A percentile compares a stretch with the other conserved stretches of the same genome.
Evolutionary conservation across 2,329 filamentous ascomycete species (phyloP).

Genomic region (Metarhizium album): DNA sequence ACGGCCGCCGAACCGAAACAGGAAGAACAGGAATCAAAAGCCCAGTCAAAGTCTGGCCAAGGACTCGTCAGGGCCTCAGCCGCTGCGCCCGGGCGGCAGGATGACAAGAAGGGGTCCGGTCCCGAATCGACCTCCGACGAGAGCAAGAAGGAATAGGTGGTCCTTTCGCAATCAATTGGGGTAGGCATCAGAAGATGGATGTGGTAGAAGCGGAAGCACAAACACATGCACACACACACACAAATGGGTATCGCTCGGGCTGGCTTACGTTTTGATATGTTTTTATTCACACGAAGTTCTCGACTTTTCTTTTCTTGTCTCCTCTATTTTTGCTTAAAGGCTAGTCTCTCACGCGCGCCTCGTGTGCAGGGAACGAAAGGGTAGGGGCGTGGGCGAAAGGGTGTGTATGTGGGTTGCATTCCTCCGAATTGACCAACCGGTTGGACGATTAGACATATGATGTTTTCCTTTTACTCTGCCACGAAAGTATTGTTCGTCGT

Average conservation of each 20-base stretch:
- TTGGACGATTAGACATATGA: background rate
- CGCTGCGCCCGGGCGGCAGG: slow-evolving; percentile 8
- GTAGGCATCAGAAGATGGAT: background rate
- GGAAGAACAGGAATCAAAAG: slow-evolving; percentile 8
- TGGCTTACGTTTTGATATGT: slow-evolving; percentile 5
- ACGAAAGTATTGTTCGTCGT: background rate
- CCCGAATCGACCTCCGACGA: slow-evolving; percentile 16
- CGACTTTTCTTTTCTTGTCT: background rate
- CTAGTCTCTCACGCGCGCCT: background rate
- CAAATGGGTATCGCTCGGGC: slow-evolving; percentile 1
- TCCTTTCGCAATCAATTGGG: slow-evolving; percentile 11
- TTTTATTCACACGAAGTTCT: background rate
- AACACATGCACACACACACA: background rate
- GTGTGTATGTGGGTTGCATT: slow-evolving; percentile 3
- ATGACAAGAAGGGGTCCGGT: slow-evolving; percentile 16
- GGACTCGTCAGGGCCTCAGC: background rate
- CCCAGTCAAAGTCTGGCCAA: slow-evolving; percentile 7
- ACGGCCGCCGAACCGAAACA: slow-evolving; percentile 8
- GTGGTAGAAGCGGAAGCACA: slow-evolving; percentile 1
- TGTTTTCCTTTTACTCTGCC: background rate
- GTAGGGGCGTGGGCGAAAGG: slow-evolving; percentile 2
- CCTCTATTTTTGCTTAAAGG: background rate
- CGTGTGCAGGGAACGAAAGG: background rate
- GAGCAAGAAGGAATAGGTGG: slow-evolving; percentile 27
- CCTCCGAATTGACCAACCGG: background rate